These are phyloP conservation scores for Psilocybe sp. DNA, from an alignment of 768 basidiomycete species.

Conservation along the genomic window DNA sequence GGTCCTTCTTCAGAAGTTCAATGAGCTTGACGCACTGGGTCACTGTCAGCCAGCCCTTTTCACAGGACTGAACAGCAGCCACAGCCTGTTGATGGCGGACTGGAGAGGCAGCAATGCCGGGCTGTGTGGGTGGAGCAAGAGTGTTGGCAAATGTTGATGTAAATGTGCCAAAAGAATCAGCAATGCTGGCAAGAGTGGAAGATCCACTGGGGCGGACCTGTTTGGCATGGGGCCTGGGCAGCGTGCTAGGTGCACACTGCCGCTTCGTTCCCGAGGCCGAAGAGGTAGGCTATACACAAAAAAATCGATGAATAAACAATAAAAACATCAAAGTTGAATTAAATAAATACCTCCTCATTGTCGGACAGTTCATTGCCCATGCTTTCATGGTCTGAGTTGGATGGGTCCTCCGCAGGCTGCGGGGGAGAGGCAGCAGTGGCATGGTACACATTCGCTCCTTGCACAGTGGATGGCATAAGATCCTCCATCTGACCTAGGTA, in stretches of 20 bases:
- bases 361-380: too few species aligned
- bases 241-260: background rate
- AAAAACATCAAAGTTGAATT: background rate
- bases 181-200: background rate
- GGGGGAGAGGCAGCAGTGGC: background rate
- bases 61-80: background rate
- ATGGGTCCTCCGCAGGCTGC: background rate
- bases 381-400: background rate
- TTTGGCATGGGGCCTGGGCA: background rate
- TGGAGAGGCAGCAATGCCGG: slow-evolving; percentile 8
- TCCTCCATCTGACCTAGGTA: slow-evolving; percentile 4
- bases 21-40: slow-evolving; percentile 1
- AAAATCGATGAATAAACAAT: background rate
- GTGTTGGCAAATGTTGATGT: background rate
- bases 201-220: background rate
- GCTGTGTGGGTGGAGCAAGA: slow-evolving; percentile 1
- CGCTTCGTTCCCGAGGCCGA: background rate
- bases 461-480: slow-evolving; percentile 4
- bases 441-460: slow-evolving; percentile 11
- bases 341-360: background rate
- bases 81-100: slow-evolving; percentile 3
- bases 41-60: slow-evolving; percentile 3
- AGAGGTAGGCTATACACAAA: background rate
- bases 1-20: slow-evolving; percentile 3
- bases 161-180: background rate